Evolutionary conservation across 2,329 filamentous ascomycete species (phyloP).

Genomic region (Fusarium algeriense): DNA sequence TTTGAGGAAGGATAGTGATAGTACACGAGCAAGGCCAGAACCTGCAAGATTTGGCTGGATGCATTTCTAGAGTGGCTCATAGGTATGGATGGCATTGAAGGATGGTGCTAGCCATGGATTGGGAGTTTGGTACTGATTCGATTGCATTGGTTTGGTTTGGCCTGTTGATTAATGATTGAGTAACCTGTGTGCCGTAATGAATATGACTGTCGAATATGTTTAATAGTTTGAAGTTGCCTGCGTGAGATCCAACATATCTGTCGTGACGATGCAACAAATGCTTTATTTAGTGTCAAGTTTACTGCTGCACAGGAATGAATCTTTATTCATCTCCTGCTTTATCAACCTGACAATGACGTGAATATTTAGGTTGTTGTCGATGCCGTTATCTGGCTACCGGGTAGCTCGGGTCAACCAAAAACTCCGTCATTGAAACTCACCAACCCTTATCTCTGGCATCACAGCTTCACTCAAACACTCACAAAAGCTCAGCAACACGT

Average conservation of each 20-base stretch:
- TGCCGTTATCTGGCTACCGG: conserved; percentile 1
- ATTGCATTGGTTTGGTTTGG: conserved; percentile 17
- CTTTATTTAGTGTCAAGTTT: not conserved
- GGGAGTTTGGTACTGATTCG: conserved; percentile 27
- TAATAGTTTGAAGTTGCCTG: not conserved
- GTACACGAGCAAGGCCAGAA: not conserved
- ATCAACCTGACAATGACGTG: not conserved
- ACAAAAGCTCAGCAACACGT: not conserved
- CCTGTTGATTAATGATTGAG: conserved; percentile 26
- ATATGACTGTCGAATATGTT: conserved; percentile 12
- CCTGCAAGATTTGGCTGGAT: not conserved
- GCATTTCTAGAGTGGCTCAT: conserved; percentile 24
- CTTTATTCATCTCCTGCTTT: no score
- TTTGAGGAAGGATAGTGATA: conserved; percentile 5
- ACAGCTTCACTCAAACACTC: not conserved
- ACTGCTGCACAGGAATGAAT: no score
- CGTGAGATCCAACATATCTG: not conserved
- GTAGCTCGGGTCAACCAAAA: conserved; percentile 4
- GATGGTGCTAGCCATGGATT: conserved; percentile 25
- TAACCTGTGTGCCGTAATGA: conserved; percentile 18
- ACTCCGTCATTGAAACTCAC: not conserved
- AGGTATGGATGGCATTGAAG: not conserved
- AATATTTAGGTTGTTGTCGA: not conserved
- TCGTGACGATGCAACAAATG: not conserved
- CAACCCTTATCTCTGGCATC: not conserved